These are phyloP conservation scores for Colletotrichum chlorophyti DNA, from an alignment of 2,329 filamentous ascomycete species.

Conservation along the genomic window DNA sequence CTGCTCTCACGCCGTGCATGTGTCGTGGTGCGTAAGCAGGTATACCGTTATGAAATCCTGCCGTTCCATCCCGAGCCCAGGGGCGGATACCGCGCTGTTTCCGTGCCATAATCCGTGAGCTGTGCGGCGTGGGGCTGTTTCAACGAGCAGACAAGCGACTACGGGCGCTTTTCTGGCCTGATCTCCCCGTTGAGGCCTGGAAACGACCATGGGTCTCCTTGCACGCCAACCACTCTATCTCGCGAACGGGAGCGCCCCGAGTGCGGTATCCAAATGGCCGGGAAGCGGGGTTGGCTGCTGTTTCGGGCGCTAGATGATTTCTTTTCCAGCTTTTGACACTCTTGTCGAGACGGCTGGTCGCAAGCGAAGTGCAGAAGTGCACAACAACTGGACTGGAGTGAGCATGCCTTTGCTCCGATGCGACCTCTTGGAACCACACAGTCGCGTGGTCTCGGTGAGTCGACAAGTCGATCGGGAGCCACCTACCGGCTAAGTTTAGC, in stretches of 20 bases:
- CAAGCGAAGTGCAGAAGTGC: background rate
- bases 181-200: conserved; percentile 3
- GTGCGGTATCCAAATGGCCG: conserved; percentile 15
- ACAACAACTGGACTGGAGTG: background rate
- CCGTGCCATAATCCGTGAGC: conserved; percentile 11
- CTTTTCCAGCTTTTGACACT: conserved; percentile 18
- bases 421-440: too few species aligned
- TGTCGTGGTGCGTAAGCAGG: too few species aligned
- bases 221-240: conserved; percentile 8
- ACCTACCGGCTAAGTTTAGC: too few species aligned
- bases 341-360: conserved; percentile 11
- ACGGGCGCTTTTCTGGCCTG: conserved; percentile 10
- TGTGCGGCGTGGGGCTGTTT: conserved; percentile 21
- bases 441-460: too few species aligned
- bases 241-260: conserved; percentile 2
- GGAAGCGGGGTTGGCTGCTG: conserved; percentile 21
- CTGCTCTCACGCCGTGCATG: background rate
- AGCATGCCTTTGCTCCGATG: background rate
- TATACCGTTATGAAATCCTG: conserved; percentile 1
- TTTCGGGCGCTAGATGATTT: conserved; percentile 17
- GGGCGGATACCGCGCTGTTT: conserved; percentile 16
- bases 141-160: conserved; percentile 15
- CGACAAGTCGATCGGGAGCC: too few species aligned
- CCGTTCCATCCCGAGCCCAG: background rate
- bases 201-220: conserved; percentile 12